Percentiles rank a stretch among this genome's conserved stretches.
Conservation (phyloP, 2,329 filamentous ascomycete species). For the Teratosphaeria nubilosa region DNA sequence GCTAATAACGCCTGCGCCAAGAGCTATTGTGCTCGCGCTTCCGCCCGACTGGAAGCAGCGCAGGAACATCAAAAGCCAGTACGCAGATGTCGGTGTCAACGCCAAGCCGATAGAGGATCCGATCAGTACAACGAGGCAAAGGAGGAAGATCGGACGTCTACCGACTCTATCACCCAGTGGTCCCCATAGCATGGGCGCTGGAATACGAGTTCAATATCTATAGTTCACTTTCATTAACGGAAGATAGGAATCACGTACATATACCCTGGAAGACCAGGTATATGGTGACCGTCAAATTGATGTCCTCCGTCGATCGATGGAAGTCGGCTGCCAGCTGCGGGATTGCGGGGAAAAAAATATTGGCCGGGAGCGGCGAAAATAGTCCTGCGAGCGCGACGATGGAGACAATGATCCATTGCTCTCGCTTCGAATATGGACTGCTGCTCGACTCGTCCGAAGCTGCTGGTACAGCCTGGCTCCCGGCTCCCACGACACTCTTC, state of each 20-base stretch:
- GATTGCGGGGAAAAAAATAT: slow-evolving; percentile 47
- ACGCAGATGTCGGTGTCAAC: slow-evolving; percentile 9
- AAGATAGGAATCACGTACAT: not conserved
- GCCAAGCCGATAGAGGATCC: slow-evolving; percentile 15
- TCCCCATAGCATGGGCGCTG: slow-evolving; percentile 23
- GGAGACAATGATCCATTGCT: slow-evolving; percentile 40
- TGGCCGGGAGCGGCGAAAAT: slow-evolving; percentile 44
- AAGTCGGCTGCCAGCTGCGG: slow-evolving; percentile 40
- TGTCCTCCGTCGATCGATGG: slow-evolving; percentile 28
- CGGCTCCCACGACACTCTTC: not conserved
- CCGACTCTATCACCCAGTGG: slow-evolving; percentile 15
- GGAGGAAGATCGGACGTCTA: slow-evolving; percentile 15
- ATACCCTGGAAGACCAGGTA: slow-evolving; percentile 48
- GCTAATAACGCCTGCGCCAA: slow-evolving; percentile 24
- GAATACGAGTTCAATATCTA: not conserved
- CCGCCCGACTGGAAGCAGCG: slow-evolving; percentile 27
- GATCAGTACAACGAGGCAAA: slow-evolving; percentile 15
- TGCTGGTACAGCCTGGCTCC: not conserved
- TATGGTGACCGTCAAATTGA: slow-evolving; percentile 46
- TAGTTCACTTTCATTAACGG: too few species aligned
- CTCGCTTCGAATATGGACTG: slow-evolving; percentile 1
- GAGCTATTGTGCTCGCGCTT: slow-evolving; percentile 29
- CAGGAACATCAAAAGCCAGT: slow-evolving; percentile 11
- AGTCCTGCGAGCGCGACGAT: slow-evolving; percentile 42
- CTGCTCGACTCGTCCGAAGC: not conserved